Conservation (phyloP, 2,329 filamentous ascomycete species). For the Sclerotinia glacialis region DNA sequence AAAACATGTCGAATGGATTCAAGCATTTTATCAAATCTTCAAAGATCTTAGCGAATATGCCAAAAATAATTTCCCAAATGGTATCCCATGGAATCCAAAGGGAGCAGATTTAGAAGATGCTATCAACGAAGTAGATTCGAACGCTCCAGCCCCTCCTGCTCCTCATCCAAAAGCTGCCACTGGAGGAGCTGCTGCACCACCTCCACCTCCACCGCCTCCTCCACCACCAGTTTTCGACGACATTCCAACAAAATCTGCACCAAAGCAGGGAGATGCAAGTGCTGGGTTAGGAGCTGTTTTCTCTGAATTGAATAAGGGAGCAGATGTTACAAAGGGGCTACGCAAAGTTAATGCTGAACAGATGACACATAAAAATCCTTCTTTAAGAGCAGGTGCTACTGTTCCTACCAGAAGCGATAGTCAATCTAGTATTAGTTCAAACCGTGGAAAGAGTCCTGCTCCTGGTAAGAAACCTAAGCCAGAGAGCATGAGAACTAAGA, state of each 20-base stretch:
- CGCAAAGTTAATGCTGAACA: conserved; percentile 92
- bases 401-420: conserved; percentile 59
- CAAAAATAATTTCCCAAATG: conserved; percentile 75
- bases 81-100: conserved; percentile 82
- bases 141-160: conserved; percentile 54
- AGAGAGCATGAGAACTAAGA: conserved; percentile 79
- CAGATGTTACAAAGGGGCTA: conserved; percentile 80
- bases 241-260: conserved; percentile 45
- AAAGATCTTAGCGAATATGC: conserved; percentile 79
- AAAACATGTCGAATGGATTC: conserved; percentile 82
- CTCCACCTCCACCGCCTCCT: conserved; percentile 57
- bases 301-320: conserved; percentile 83
- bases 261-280: conserved; percentile 43
- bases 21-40: conserved; percentile 89
- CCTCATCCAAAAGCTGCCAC: conserved; percentile 48
- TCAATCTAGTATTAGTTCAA: conserved; percentile 50
- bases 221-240: conserved; percentile 55
- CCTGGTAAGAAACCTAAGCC: conserved; percentile 86
- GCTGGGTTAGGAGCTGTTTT: conserved; percentile 84
- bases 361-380: conserved; percentile 99
- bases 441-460: conserved; percentile 76
- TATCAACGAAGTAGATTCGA: conserved; percentile 57
- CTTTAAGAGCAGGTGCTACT: conserved; percentile 68
- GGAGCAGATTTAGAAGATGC: conserved; percentile 70
- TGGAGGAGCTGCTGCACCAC: conserved; percentile 11